phyloP scores from a whole-genome alignment of 2,329 filamentous ascomycete genomes.

The Bretziella fagacearum region DNA sequence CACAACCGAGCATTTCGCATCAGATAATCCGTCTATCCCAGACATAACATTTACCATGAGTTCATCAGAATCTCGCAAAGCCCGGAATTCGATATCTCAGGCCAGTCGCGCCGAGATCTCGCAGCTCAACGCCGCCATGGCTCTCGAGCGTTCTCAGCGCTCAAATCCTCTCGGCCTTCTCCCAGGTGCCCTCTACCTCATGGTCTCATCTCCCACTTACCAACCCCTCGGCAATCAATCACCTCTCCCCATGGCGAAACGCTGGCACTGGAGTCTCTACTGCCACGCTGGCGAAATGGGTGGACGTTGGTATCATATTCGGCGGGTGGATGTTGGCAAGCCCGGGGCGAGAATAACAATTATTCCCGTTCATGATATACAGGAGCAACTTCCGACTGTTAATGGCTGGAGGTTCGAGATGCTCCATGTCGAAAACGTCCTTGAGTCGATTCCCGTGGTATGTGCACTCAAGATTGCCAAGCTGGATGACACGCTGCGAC shows the following conservation, averaged over 20 bases:
- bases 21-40: neutral
- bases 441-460: conserved; percentile 6
- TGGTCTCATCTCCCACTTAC: conserved; percentile 13
- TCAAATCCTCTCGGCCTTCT: neutral
- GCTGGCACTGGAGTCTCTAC: conserved; percentile 13
- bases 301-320: conserved; percentile 10
- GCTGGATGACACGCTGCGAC: conserved; percentile 5
- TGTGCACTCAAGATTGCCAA: conserved; percentile 11
- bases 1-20: too few relatives aligned
- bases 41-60: neutral
- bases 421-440: conserved; percentile 3
- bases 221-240: conserved; percentile 6
- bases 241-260: conserved; percentile 12
- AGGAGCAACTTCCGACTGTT: neutral
- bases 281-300: conserved; percentile 2
- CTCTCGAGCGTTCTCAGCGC: neutral
- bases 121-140: neutral
- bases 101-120: neutral
- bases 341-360: neutral
- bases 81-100: neutral
- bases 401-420: conserved; percentile 8
- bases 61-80: neutral
- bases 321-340: neutral
- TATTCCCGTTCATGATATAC: neutral
- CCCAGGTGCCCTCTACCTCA: conserved; percentile 8